Conservation (phyloP, 2,329 filamentous ascomycete species). For the Xylaria sp. region DNA sequence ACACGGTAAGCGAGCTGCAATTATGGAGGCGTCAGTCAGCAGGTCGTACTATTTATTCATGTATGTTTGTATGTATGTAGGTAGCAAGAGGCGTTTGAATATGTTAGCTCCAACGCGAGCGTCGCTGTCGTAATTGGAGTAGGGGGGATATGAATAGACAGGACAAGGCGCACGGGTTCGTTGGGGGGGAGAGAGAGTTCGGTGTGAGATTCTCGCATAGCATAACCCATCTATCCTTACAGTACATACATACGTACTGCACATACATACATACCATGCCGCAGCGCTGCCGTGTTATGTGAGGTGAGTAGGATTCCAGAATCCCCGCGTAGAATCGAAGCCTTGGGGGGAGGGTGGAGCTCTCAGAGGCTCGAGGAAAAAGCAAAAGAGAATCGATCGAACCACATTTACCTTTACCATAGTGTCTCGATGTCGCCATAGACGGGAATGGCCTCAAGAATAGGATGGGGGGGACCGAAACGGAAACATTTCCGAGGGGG, state of each 20-base stretch:
- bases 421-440: conserved; percentile 17
- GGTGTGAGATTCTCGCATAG: no score
- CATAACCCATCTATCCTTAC: no score
- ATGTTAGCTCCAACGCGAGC: not conserved
- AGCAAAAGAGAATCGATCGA: conserved; percentile 6
- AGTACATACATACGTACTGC: no score
- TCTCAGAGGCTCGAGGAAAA: no score
- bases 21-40: not conserved
- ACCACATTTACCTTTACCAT: conserved; percentile 12
- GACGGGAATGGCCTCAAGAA: not conserved
- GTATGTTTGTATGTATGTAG: no score
- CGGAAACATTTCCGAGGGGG: conserved; percentile 18
- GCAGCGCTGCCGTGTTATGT: no score
- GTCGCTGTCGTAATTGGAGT: not conserved
- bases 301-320: no score
- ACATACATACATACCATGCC: no score
- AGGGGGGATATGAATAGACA: conserved; percentile 11
- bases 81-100: not conserved
- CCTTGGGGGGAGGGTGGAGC: no score
- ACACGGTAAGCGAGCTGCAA: conserved; percentile 21
- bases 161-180: not conserved
- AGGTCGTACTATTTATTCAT: not conserved
- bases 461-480: conserved; percentile 1
- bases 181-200: no score
- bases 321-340: no score